Evolutionary conservation across 345 rosid species (phyloP).

Genomic region (Brassica napus): DNA sequence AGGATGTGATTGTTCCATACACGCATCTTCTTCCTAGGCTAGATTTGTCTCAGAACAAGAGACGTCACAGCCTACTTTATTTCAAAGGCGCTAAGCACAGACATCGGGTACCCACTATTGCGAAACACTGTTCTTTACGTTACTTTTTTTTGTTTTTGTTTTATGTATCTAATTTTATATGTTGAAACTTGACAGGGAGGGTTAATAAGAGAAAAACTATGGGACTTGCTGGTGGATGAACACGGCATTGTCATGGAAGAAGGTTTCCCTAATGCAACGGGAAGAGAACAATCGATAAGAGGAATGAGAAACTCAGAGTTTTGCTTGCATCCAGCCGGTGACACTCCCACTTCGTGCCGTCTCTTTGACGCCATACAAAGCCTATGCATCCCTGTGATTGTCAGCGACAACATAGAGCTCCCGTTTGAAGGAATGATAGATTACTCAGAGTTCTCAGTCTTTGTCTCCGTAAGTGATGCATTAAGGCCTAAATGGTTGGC

Average conservation of each 20-base stretch:
- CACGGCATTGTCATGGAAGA: constrained; percentile 74
- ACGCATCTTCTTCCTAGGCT: constrained; percentile 81
- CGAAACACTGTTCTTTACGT: neutral
- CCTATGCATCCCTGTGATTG: constrained; percentile 86
- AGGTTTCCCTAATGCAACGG: constrained; percentile 96
- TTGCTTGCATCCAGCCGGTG: constrained; percentile 97
- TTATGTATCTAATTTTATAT: neutral
- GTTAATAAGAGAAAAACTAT: constrained; percentile 70
- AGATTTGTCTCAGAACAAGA: constrained; percentile 55
- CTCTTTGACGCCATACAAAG: constrained; percentile 96
- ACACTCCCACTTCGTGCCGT: constrained; percentile 97
- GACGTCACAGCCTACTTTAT: constrained; percentile 71
- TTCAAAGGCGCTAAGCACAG: constrained; percentile 95
- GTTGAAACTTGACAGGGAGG: constrained; percentile 61
- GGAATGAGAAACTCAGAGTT: constrained; percentile 92
- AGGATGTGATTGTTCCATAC: constrained; percentile 94
- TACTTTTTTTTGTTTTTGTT: neutral
- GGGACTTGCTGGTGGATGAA: constrained; percentile 74
- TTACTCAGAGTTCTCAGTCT: constrained; percentile 74
- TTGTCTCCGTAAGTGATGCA: constrained; percentile 68
- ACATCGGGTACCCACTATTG: constrained; percentile 62
- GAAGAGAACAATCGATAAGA: constrained; percentile 76
- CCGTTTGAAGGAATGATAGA: constrained; percentile 89
- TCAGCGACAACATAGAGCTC: constrained; percentile 84
- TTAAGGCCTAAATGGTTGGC: constrained; percentile 72